Percentiles rank a stretch among this genome's conserved stretches.
Evolutionary conservation across 148 eudicot genomes (phyloP).

Genomic region (Rhododendron williamsianum): DNA sequence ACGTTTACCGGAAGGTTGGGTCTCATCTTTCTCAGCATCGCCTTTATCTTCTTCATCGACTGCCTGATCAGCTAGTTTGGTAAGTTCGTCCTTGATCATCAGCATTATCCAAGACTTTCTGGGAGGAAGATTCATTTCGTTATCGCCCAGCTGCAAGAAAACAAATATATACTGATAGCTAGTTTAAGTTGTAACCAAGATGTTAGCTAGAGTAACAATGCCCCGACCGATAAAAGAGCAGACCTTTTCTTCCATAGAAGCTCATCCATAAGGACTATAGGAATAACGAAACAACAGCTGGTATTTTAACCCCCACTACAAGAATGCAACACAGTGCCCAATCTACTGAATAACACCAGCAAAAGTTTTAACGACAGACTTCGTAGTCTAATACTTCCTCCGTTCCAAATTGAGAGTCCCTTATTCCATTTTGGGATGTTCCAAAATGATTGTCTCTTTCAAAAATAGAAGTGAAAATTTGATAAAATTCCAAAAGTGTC

Average conservation of each 20-base stretch:
- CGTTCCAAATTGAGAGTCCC: no score
- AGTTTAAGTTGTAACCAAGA: not conserved
- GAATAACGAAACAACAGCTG: not conserved
- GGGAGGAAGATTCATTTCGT: slow-evolving; percentile 53
- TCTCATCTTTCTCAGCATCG: slow-evolving; percentile 41
- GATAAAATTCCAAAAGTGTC: no score
- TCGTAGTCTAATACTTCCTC: no score
- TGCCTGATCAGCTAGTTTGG: slow-evolving; percentile 75
- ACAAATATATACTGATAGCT: not conserved
- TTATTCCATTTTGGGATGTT: no score
- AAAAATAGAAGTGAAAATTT: no score
- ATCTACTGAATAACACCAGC: not conserved
- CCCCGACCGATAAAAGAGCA: not conserved
- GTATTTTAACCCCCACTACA: not conserved
- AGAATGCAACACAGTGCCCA: not conserved
- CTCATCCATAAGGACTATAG: no score
- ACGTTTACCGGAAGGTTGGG: slow-evolving; percentile 34
- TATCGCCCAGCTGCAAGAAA: slow-evolving; percentile 54
- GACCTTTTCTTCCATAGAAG: not conserved
- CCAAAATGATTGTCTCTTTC: no score
- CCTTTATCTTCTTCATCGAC: slow-evolving; percentile 78
- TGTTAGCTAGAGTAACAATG: not conserved
- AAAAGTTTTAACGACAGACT: not conserved
- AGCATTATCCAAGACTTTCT: slow-evolving; percentile 67
- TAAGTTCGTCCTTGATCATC: slow-evolving; percentile 92